phyloP scores from a whole-genome alignment of 2,329 filamentous ascomycete genomes.

The Verticillium tricorpus region DNA sequence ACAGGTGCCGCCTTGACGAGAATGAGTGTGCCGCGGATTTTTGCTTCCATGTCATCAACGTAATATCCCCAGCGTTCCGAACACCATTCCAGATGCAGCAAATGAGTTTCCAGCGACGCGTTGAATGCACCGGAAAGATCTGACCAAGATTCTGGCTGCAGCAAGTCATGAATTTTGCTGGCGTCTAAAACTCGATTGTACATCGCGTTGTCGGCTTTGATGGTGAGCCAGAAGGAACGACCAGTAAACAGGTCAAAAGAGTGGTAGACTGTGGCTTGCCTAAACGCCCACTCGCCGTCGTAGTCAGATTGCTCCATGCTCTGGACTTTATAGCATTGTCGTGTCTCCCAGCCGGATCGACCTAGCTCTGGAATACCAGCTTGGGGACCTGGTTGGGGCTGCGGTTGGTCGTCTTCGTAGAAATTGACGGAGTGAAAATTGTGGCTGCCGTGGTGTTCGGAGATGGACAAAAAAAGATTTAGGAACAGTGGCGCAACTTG shows the following conservation, averaged over 20 bases:
- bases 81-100: conserved; percentile 1
- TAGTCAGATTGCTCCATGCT: neutral
- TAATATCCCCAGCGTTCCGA: conserved; percentile 4
- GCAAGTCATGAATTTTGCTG: neutral
- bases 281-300: neutral
- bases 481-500: neutral
- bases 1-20: too few species aligned
- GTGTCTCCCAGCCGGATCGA: neutral
- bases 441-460: neutral
- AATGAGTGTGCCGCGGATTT: too few species aligned
- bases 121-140: neutral
- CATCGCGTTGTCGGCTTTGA: neutral
- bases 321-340: conserved; percentile 1
- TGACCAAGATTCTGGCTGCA: neutral
- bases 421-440: neutral
- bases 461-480: neutral
- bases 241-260: neutral
- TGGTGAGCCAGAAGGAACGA: neutral
- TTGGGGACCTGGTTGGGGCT: neutral
- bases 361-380: neutral
- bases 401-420: neutral
- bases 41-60: neutral
- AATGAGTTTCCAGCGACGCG: neutral
- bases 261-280: conserved; percentile 1
- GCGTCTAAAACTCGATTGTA: neutral